Conservation (phyloP, 208 protist species). For the Strigomonas galati region DNA sequence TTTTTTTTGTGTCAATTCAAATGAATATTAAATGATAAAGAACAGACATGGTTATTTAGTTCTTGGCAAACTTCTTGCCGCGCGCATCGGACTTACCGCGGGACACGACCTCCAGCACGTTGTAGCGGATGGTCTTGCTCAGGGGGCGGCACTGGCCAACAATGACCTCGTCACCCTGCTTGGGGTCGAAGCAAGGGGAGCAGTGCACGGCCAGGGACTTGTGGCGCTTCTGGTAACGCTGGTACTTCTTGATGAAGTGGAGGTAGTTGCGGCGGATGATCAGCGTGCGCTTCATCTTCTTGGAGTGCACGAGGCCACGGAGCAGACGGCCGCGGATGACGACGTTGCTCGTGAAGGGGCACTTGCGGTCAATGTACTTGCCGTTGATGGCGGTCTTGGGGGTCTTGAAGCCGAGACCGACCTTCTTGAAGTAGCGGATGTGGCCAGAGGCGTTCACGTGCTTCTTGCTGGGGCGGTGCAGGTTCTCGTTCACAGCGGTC, state of each 20-base stretch:
- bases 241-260: conserved; percentile 99
- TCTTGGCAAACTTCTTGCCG: conserved; percentile 87
- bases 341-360: conserved; percentile 99
- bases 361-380: conserved; percentile 99
- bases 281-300: conserved; percentile 99
- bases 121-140: conserved; percentile 99
- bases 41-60: conserved; percentile 36
- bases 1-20: conserved; percentile 7
- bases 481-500: conserved; percentile 90
- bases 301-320: conserved; percentile 96
- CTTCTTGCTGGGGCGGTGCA: conserved; percentile 45
- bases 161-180: conserved; percentile 98
- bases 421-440: conserved; percentile 95
- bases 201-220: conserved; percentile 98
- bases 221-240: conserved; percentile 99
- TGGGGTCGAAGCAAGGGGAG: conserved; percentile 98
- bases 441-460: conserved; percentile 72
- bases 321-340: conserved; percentile 99
- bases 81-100: conserved; percentile 85
- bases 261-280: conserved; percentile 99
- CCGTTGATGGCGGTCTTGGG: conserved; percentile 98
- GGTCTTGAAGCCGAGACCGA: conserved; percentile 99
- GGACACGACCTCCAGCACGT: conserved; percentile 96
- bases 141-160: conserved; percentile 99
- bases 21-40: conserved; percentile 14